Conservation (phyloP, 2,329 filamentous ascomycete genomes). For the Alternaria alternata region DNA sequence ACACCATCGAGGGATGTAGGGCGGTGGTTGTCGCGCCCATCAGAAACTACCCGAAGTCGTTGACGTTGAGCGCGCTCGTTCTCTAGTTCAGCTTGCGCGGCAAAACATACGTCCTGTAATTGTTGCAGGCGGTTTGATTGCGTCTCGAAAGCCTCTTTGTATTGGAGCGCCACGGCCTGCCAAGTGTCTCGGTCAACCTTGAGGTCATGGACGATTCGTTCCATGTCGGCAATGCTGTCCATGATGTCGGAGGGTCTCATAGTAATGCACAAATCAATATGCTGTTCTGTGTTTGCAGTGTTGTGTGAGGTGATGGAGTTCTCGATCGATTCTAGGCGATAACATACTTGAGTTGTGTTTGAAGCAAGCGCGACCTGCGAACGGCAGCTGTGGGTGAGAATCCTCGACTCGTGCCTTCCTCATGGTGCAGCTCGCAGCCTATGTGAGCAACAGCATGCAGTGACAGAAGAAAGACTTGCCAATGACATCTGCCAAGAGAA, state of each 20-base stretch:
- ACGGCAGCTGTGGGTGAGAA: neutral
- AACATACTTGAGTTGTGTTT: neutral
- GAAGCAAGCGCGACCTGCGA: neutral
- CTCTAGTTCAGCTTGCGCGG: conserved; percentile 44
- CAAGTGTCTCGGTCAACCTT: conserved; percentile 43
- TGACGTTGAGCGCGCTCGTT: conserved; percentile 37
- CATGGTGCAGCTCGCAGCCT: neutral
- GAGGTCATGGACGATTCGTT: conserved; percentile 28
- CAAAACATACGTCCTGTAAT: conserved; percentile 39
- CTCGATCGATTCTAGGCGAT: neutral
- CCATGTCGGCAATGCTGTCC: conserved; percentile 21
- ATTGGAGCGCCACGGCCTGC: conserved; percentile 37
- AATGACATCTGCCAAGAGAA: neutral
- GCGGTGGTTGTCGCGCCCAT: neutral
- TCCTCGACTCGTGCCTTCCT: neutral
- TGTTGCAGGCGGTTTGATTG: conserved; percentile 35
- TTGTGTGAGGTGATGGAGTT: conserved; percentile 4
- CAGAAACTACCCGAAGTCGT: conserved; percentile 13
- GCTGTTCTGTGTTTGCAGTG: neutral
- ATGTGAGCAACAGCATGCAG: neutral
- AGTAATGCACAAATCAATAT: conserved; percentile 28
- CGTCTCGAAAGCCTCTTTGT: conserved; percentile 39
- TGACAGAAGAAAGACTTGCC: neutral
- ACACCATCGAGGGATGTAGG: conserved; percentile 10
- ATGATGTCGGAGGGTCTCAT: conserved; percentile 18